These are phyloP conservation scores for Phaffia tasmanica DNA, from an alignment of 768 basidiomycete species.

Conservation along the genomic window DNA sequence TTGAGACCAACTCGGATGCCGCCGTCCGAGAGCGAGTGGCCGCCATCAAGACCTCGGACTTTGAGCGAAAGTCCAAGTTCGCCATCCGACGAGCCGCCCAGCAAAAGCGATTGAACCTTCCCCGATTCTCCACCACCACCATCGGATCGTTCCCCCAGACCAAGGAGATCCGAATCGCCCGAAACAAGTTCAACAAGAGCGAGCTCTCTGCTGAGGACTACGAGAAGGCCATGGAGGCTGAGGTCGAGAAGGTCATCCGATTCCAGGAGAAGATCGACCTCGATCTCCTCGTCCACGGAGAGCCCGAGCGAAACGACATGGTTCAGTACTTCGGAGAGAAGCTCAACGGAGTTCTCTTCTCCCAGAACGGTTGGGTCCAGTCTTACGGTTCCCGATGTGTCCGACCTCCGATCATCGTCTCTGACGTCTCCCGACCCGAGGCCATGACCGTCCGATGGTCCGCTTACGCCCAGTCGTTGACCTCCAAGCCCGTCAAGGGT, in stretches of 20 bases:
- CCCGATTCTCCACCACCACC: slow-evolving; percentile 96
- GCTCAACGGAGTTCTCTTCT: slow-evolving; percentile 90
- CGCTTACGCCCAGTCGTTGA: slow-evolving; percentile 87
- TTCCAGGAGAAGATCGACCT: slow-evolving; percentile 97
- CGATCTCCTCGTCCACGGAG: slow-evolving; percentile 95
- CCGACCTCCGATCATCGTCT: slow-evolving; percentile 42
- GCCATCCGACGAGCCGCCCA: slow-evolving; percentile 75
- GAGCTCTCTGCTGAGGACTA: slow-evolving; percentile 78
- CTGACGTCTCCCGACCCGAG: slow-evolving; percentile 81
- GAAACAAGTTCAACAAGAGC: slow-evolving; percentile 85
- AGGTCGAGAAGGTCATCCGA: slow-evolving; percentile 79
- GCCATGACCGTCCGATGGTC: slow-evolving; percentile 98
- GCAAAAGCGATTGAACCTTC: slow-evolving; percentile 74
- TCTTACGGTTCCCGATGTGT: slow-evolving; percentile 90
- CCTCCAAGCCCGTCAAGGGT: slow-evolving; percentile 83
- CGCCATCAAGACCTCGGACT: slow-evolving; percentile 72
- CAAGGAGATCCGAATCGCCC: slow-evolving; percentile 94
- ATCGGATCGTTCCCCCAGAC: slow-evolving; percentile 99
- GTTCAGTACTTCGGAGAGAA: slow-evolving; percentile 99
- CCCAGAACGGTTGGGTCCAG: slow-evolving; percentile 98
- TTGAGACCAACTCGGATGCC: slow-evolving; percentile 86
- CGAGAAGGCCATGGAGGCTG: slow-evolving; percentile 96
- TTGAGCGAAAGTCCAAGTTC: slow-evolving; percentile 83
- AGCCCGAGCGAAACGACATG: slow-evolving; percentile 99
- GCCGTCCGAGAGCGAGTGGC: slow-evolving; percentile 90